phyloP scores from a whole-genome alignment of 1,284 basidiomycete species.

The Puccinia novopanici region DNA sequence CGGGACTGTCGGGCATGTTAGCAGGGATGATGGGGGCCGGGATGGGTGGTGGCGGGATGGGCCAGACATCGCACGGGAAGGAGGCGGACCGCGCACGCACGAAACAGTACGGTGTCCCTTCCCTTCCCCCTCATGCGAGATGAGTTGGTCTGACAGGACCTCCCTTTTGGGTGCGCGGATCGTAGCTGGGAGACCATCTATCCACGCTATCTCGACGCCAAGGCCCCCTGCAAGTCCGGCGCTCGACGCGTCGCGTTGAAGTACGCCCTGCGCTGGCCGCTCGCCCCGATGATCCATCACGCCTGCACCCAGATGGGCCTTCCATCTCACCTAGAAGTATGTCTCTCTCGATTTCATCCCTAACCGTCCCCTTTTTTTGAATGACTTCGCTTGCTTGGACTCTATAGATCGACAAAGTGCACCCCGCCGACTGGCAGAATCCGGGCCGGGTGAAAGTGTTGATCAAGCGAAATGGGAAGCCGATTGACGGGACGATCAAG shows the following conservation, averaged over 20 bases:
- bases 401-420: conserved; percentile 69
- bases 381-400: background rate
- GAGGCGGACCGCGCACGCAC: conserved; percentile 7
- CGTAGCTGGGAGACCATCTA: conserved; percentile 89
- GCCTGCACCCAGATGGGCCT: conserved; percentile 76
- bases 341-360: background rate
- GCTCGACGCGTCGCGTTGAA: conserved; percentile 77
- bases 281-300: conserved; percentile 85
- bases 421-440: conserved; percentile 96
- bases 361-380: background rate
- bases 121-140: no score
- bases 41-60: no score
- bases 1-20: conserved; percentile 1
- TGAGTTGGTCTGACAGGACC: no score
- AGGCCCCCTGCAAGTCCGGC: conserved; percentile 78
- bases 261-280: conserved; percentile 88
- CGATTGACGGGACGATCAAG: conserved; percentile 72
- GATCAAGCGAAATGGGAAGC: conserved; percentile 76
- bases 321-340: conserved; percentile 77
- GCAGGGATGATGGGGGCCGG: conserved; percentile 37
- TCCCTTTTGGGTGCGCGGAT: no score
- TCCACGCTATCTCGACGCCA: conserved; percentile 95
- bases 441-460: conserved; percentile 72
- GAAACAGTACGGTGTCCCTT: background rate
- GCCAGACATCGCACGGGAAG: background rate